phyloP scores from a whole-genome alignment of 2,329 filamentous ascomycete species.

The Lecanicillium sp. region DNA sequence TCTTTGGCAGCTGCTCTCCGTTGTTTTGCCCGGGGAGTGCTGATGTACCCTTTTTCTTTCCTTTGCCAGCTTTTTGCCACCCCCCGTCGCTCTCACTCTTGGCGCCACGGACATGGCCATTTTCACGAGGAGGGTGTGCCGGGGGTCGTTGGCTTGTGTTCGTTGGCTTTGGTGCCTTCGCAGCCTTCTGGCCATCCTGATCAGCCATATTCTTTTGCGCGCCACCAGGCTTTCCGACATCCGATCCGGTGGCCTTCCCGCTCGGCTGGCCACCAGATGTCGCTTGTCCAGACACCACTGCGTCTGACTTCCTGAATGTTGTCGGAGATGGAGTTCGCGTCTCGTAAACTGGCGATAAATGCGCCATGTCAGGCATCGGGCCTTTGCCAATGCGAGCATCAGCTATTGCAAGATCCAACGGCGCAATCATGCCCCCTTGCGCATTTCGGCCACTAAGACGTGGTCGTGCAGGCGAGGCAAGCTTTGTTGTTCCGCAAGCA shows the following conservation, averaged over 20 bases:
- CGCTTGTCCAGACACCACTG: conserved; percentile 7
- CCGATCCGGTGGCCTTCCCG: neutral
- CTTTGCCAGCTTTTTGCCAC: conserved; percentile 54
- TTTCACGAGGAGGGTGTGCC: conserved; percentile 27
- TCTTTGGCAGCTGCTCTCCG: no score
- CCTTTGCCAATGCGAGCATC: conserved; percentile 31
- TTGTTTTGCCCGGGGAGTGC: conserved; percentile 17
- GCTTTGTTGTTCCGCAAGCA: conserved; percentile 20
- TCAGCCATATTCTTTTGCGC: conserved; percentile 15
- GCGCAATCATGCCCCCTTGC: conserved; percentile 43
- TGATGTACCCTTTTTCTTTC: conserved; percentile 36
- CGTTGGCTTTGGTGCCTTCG: conserved; percentile 25
- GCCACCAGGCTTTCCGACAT: conserved; percentile 14
- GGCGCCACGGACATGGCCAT: conserved; percentile 44
- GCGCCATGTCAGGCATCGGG: conserved; percentile 32
- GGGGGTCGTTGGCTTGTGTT: neutral
- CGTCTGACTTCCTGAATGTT: conserved; percentile 45
- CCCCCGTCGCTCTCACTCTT: conserved; percentile 47
- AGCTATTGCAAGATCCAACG: conserved; percentile 47
- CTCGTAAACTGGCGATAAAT: conserved; percentile 69
- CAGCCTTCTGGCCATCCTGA: conserved; percentile 7
- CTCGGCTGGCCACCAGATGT: conserved; percentile 16
- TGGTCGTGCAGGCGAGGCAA: conserved; percentile 23
- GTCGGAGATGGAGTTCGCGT: conserved; percentile 64
- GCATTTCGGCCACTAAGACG: conserved; percentile 31